A percentile compares a stretch with the other conserved stretches of the same genome.
Conservation (phyloP, 306 rosid genomes). For the Cucurbita argyrosperma region DNA sequence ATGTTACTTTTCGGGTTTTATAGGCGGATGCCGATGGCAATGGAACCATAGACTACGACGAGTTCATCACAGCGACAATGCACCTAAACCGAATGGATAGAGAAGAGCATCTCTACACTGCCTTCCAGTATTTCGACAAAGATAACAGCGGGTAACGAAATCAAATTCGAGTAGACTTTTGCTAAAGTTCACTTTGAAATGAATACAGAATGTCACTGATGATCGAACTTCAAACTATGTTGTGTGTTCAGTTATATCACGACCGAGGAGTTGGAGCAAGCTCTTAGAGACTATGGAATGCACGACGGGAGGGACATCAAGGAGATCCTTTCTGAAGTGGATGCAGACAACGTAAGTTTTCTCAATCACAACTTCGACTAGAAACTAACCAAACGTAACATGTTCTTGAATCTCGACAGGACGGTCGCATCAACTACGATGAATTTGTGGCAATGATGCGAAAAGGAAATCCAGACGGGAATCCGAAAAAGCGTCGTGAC, state of each 20-base stretch:
- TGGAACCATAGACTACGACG: constrained; percentile 88
- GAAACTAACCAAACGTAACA: neutral
- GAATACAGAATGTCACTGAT: neutral
- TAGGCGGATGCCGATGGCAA: constrained; percentile 99
- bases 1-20: neutral
- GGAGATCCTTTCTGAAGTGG: constrained; percentile 75
- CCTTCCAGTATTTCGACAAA: constrained; percentile 88
- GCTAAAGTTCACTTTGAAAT: neutral
- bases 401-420: constrained; percentile 26
- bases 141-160: constrained; percentile 81
- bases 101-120: constrained; percentile 94
- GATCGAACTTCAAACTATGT: neutral
- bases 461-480: constrained; percentile 62
- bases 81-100: constrained; percentile 84
- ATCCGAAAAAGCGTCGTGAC: constrained; percentile 63
- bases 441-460: constrained; percentile 96
- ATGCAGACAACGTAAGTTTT: constrained; percentile 61
- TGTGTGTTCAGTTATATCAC: constrained; percentile 49
- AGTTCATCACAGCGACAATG: constrained; percentile 95
- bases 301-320: constrained; percentile 77
- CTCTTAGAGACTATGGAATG: constrained; percentile 70
- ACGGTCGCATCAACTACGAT: constrained; percentile 83
- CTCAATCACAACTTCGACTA: neutral
- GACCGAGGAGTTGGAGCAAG: constrained; percentile 83
- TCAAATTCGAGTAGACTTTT: neutral